Base-by-base conservation (phyloP, 305 asterid species). In the Solanum chacoense region DNA sequence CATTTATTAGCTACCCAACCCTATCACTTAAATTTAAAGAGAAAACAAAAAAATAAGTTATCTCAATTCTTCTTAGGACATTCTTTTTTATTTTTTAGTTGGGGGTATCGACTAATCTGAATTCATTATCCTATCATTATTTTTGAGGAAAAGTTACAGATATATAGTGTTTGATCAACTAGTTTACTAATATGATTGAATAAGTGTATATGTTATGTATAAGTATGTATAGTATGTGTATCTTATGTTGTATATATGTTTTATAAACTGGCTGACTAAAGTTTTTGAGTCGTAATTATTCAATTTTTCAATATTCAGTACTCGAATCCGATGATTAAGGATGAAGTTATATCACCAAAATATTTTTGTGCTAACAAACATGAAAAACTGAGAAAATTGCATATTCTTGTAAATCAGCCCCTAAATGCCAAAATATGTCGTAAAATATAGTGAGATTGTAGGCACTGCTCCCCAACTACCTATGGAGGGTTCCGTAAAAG, bases 1-100 rank as follows among this genome's bases (percentile, higher is more conserved):
- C 67, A 1, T 45, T 50, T 16, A 50, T 55, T 84, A 65, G 72
- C 63, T 63, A 45, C 89, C 86, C 77, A 87, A 65, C 67, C 59
- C 75, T 18, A 85, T 71, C 85, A 80, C 74, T 71, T 69, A 26
- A 40, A 42, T 80, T 80, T 80, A 80, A 80, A 79, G 26, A 18
- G 80, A 16, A 76, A 87, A 75, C 20, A 42, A 55, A 18, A 42
- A 55, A 18, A 55, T 2, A 18, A 18, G 65, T 50, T 50, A 55
- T 55, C 67, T 79, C 93, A 91, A 85, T 89, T 31, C 85, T 87
- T 88, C 89, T 87, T 84, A 34, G 86, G 87, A 59, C 10, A 22
- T 29, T 45, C 83, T 55, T 86, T 76, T 67, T 67, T 24, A 24
- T 24, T 24, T 67, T 11, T 5, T 2, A 29, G n/a, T 9, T 2